Evolutionary conservation across 2,329 filamentous ascomycete species (phyloP).

Genomic region (Xylariaceae sp.): DNA sequence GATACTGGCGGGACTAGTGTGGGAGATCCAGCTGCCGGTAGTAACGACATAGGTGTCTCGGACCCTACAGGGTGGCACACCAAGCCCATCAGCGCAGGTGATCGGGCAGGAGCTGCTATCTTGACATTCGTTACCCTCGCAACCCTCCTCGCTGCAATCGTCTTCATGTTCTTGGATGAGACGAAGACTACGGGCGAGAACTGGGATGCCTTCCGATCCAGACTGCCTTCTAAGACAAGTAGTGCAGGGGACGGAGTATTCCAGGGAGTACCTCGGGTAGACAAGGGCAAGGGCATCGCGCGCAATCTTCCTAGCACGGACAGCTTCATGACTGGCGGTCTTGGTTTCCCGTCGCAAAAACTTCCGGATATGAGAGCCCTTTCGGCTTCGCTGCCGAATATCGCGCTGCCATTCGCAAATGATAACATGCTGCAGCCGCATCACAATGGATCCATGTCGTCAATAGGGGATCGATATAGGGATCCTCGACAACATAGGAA

Average conservation of each 20-base stretch:
- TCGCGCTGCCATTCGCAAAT: not conserved
- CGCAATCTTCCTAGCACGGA: not conserved
- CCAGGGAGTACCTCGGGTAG: not conserved
- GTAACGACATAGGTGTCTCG: conserved; percentile 41
- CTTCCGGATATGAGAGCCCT: conserved; percentile 2
- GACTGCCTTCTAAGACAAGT: not conserved
- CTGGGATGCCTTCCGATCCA: conserved; percentile 23
- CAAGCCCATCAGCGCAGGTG: conserved; percentile 48
- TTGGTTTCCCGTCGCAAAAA: not conserved
- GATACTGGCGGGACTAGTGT: conserved; percentile 46
- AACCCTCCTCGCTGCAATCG: conserved; percentile 47
- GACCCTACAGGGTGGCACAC: conserved; percentile 25
- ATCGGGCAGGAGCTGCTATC: conserved; percentile 64
- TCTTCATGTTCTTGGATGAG: conserved; percentile 48
- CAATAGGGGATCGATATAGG: not conserved
- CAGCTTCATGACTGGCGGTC: not conserved
- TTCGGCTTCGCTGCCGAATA: not conserved
- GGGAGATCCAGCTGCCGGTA: conserved; percentile 43
- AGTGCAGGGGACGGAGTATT: not conserved
- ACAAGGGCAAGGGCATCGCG: conserved; percentile 7
- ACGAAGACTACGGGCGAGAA: conserved; percentile 27
- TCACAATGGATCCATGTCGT: not conserved
- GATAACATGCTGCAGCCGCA: not conserved
- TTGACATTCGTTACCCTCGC: conserved; percentile 53
- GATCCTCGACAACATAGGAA: not conserved